These are phyloP conservation scores for Sporobolomyces roseus DNA, from an alignment of 768 basidiomycete genomes.

Conservation along the genomic window DNA sequence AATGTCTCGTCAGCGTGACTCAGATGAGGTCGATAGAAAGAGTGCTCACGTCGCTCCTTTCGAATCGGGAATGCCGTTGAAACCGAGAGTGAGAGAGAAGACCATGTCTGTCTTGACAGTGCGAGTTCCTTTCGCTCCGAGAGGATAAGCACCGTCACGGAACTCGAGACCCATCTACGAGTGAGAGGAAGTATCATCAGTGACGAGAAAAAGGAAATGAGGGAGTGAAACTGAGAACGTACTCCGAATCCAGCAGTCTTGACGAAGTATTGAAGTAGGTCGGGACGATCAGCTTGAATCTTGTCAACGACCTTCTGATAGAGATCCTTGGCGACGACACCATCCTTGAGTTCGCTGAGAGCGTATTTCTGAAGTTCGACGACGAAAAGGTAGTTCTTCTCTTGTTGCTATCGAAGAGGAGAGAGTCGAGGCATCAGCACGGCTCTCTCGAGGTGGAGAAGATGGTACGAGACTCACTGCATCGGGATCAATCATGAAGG, in stretches of 20 bases:
- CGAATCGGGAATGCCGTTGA: slow-evolving; percentile 72
- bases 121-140: slow-evolving; percentile 74
- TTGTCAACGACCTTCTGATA: slow-evolving; percentile 69
- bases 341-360: slow-evolving; percentile 71
- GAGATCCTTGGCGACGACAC: slow-evolving; percentile 69
- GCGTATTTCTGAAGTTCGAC: slow-evolving; percentile 72
- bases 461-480: slow-evolving; percentile 55
- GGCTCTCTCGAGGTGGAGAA: neutral
- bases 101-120: slow-evolving; percentile 74
- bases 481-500: slow-evolving; percentile 90
- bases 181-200: no score
- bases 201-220: no score
- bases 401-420: slow-evolving; percentile 67
- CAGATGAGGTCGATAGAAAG: neutral
- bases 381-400: slow-evolving; percentile 75
- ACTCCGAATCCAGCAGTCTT: slow-evolving; percentile 90
- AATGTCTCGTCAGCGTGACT: neutral
- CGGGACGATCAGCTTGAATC: slow-evolving; percentile 71
- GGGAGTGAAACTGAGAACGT: slow-evolving; percentile 47
- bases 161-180: slow-evolving; percentile 92
- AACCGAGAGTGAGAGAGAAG: slow-evolving; percentile 76
- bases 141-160: slow-evolving; percentile 76
- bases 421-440: neutral
- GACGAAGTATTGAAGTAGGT: slow-evolving; percentile 74
- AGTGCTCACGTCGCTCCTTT: slow-evolving; percentile 62